A percentile compares a stretch with the other conserved stretches of the same genome.
These are phyloP conservation scores for Verticillium dahliae DNA, from an alignment of 2,329 filamentous ascomycete species.

Conservation along the genomic window DNA sequence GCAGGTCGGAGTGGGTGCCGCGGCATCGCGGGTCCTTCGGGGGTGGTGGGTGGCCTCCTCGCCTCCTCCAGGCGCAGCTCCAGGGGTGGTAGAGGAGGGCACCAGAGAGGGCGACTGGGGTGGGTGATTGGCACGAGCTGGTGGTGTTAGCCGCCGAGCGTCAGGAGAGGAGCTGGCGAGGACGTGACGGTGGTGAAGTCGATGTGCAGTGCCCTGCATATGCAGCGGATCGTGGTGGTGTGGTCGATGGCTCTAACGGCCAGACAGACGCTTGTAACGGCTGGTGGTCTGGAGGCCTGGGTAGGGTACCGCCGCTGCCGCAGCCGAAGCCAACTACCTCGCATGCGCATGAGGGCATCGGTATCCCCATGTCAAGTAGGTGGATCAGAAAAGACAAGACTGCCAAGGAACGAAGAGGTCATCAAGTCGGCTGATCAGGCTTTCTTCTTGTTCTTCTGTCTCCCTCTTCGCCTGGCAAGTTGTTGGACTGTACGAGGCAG, in stretches of 20 bases:
- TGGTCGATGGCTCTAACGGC: background rate
- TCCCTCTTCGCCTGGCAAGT: too few relatives aligned
- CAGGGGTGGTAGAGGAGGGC: background rate
- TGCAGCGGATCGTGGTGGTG: conserved; percentile 1
- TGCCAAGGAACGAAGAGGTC: too few relatives aligned
- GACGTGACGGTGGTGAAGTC: background rate
- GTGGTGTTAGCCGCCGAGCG: background rate
- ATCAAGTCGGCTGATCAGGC: too few relatives aligned
- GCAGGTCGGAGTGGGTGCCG: background rate
- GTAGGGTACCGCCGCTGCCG: background rate
- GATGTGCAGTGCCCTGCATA: conserved; percentile 1
- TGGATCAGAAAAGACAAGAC: too few relatives aligned
- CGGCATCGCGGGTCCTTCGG: conserved; percentile 2
- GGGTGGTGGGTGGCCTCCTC: background rate
- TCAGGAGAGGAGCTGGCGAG: background rate
- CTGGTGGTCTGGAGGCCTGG: background rate
- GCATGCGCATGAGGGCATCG: background rate
- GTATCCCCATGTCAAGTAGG: too few relatives aligned
- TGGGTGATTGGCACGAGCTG: background rate
- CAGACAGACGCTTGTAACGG: background rate
- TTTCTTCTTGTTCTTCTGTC: too few relatives aligned
- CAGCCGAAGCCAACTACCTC: background rate
- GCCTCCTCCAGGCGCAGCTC: background rate
- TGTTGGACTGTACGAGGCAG: too few relatives aligned
- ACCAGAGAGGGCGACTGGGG: background rate